A percentile compares a stretch with the other conserved stretches of the same genome.
Conservation (phyloP, 331 rosid genomes). For the Telfairia occidentalis region DNA sequence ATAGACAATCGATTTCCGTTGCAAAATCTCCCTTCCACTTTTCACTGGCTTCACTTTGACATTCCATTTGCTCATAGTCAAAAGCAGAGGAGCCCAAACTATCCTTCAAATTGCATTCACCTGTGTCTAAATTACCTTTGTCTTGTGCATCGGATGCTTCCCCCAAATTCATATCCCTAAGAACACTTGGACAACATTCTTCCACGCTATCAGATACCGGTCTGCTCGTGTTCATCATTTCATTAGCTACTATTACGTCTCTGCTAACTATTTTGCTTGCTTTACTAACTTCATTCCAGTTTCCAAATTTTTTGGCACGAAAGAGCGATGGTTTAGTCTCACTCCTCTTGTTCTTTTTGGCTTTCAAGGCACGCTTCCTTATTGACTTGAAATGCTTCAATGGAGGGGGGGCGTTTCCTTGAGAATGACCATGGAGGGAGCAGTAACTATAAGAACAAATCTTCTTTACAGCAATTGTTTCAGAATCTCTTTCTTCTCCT, state of each 20-base stretch:
- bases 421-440: slow-evolving; percentile 78
- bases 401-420: slow-evolving; percentile 39
- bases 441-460: slow-evolving; percentile 59
- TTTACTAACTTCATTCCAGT: slow-evolving; percentile 29
- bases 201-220: neutral
- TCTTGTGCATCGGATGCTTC: neutral
- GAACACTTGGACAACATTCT: neutral
- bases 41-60: slow-evolving; percentile 11
- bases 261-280: slow-evolving; percentile 9
- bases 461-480: slow-evolving; percentile 23
- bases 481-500: slow-evolving; percentile 32
- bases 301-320: slow-evolving; percentile 26
- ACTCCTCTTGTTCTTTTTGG: slow-evolving; percentile 24
- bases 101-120: slow-evolving; percentile 3
- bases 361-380: slow-evolving; percentile 48
- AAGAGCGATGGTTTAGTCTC: slow-evolving; percentile 21
- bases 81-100: slow-evolving; percentile 16
- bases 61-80: slow-evolving; percentile 18
- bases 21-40: slow-evolving; percentile 14
- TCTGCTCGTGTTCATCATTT: slow-evolving; percentile 13
- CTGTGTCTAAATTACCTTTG: neutral
- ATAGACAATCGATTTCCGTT: slow-evolving; percentile 2
- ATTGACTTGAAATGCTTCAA: slow-evolving; percentile 54
- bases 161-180: neutral
- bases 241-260: slow-evolving; percentile 18